A percentile compares a stretch with the other conserved stretches of the same genome.
Conservation (phyloP, 768 basidiomycete genomes). For the Tricholomella constricta region DNA sequence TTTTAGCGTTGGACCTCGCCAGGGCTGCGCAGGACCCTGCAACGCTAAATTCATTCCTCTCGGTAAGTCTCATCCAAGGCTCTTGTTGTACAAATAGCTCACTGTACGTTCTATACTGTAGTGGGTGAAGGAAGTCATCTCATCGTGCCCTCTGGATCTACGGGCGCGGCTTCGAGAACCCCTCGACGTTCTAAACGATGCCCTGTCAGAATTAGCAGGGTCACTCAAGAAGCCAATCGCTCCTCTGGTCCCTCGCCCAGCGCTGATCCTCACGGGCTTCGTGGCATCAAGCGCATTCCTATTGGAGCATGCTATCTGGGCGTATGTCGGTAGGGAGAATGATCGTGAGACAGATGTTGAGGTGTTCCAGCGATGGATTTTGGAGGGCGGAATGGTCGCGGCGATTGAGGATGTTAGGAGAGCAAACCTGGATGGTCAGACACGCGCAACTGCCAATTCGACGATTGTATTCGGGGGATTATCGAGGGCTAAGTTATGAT, state of each 20-base stretch:
- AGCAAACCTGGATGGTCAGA: slow-evolving; percentile 23
- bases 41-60: slow-evolving; percentile 47
- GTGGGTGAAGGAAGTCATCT: slow-evolving; percentile 54
- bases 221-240: slow-evolving; percentile 44
- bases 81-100: neutral
- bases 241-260: slow-evolving; percentile 55
- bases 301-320: slow-evolving; percentile 73
- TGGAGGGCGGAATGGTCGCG: slow-evolving; percentile 45
- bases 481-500: slow-evolving; percentile 24
- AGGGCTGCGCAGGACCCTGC: slow-evolving; percentile 50
- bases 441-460: slow-evolving; percentile 28
- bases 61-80: slow-evolving; percentile 38
- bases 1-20: slow-evolving; percentile 67
- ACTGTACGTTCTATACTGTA: slow-evolving; percentile 18
- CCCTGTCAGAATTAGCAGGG: slow-evolving; percentile 39
- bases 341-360: slow-evolving; percentile 47
- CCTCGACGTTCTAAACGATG: slow-evolving; percentile 36
- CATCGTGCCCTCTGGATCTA: slow-evolving; percentile 42
- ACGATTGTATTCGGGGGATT: slow-evolving; percentile 36
- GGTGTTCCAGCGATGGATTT: slow-evolving; percentile 51
- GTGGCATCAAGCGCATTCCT: slow-evolving; percentile 56
- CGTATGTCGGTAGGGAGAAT: slow-evolving; percentile 29
- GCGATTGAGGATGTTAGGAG: slow-evolving; percentile 39
- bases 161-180: slow-evolving; percentile 25
- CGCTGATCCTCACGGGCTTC: slow-evolving; percentile 59